Evolutionary conservation across 2,329 filamentous ascomycete genomes (phyloP).

Genomic region (Trichoderma atroviride): DNA sequence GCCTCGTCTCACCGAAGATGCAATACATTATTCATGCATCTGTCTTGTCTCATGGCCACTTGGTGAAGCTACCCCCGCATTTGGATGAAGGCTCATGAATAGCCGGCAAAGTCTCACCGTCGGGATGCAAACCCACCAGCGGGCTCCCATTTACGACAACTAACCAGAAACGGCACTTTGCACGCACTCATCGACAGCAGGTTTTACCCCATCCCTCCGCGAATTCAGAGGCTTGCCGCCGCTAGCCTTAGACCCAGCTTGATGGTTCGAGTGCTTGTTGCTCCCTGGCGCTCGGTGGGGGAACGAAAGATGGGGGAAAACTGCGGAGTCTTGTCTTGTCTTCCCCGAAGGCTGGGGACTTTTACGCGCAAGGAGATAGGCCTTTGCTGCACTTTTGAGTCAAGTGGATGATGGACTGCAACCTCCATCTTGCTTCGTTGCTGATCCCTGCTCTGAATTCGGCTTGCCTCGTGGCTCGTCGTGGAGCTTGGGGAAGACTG

Average conservation of each 20-base stretch:
- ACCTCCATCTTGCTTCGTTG: slow-evolving; percentile 4
- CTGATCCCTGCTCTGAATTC: slow-evolving; percentile 6
- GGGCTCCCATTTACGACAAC: background rate
- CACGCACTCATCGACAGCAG: background rate
- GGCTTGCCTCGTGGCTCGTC: slow-evolving; percentile 15
- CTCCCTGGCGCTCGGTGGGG: slow-evolving; percentile 21
- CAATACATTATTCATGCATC: background rate
- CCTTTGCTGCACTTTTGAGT: background rate
- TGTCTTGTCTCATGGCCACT: background rate
- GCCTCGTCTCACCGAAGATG: slow-evolving; percentile 4
- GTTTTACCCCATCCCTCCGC: slow-evolving; percentile 14
- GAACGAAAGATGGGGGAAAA: slow-evolving; percentile 17
- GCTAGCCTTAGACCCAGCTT: slow-evolving; percentile 17
- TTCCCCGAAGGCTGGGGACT: background rate
- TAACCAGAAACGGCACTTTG: slow-evolving; percentile 11
- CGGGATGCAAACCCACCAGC: background rate
- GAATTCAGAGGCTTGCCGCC: slow-evolving; percentile 19
- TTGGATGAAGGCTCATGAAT: background rate
- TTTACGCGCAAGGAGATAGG: background rate
- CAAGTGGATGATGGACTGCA: background rate
- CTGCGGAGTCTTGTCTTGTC: background rate
- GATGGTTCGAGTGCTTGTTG: slow-evolving; percentile 21
- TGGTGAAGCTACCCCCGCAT: background rate
- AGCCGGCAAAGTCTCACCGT: background rate
- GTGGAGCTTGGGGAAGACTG: slow-evolving; percentile 8